A percentile compares a stretch with the other conserved stretches of the same genome.
These are phyloP conservation scores for Ustilago vetiveriae DNA, from an alignment of 1,284 basidiomycete species.

Conservation along the genomic window DNA sequence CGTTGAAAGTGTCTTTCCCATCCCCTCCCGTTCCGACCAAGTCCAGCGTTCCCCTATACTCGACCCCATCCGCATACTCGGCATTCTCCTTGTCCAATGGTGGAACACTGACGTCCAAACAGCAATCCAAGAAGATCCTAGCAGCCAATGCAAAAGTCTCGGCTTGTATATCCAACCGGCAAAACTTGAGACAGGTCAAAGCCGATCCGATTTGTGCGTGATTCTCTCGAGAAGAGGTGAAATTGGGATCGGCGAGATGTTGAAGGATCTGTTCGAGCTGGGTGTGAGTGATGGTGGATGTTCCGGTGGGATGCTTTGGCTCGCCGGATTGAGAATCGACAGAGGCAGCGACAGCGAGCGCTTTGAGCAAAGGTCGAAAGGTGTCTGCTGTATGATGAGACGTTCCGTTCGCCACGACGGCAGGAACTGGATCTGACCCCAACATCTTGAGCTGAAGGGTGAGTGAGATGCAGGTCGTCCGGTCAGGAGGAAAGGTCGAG, in stretches of 20 bases:
- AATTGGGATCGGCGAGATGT: constrained; percentile 62
- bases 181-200: constrained; percentile 60
- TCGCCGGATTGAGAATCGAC: constrained; percentile 40
- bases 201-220: constrained; percentile 62
- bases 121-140: constrained; percentile 51
- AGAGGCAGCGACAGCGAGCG: constrained; percentile 37
- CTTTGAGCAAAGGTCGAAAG: constrained; percentile 58
- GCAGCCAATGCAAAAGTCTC: constrained; percentile 56
- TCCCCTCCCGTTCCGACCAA: constrained; percentile 87
- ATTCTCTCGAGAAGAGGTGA: constrained; percentile 58
- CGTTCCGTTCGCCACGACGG: constrained; percentile 9
- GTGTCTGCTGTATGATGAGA: constrained; percentile 53
- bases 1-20: constrained; percentile 96
- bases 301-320: constrained; percentile 34
- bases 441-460: constrained; percentile 4
- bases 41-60: constrained; percentile 60
- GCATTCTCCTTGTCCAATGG: constrained; percentile 14
- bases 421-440: neutral
- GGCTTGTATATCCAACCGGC: constrained; percentile 53
- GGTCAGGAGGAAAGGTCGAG: too few relatives aligned
- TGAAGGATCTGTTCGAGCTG: constrained; percentile 55
- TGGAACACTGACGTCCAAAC: constrained; percentile 41
- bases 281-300: constrained; percentile 29
- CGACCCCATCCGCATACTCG: constrained; percentile 20
- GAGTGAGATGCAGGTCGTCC: neutral